These are phyloP conservation scores for Stereocaulon alpinum DNA, from an alignment of 495 filamentous ascomycete genomes.

Conservation along the genomic window DNA sequence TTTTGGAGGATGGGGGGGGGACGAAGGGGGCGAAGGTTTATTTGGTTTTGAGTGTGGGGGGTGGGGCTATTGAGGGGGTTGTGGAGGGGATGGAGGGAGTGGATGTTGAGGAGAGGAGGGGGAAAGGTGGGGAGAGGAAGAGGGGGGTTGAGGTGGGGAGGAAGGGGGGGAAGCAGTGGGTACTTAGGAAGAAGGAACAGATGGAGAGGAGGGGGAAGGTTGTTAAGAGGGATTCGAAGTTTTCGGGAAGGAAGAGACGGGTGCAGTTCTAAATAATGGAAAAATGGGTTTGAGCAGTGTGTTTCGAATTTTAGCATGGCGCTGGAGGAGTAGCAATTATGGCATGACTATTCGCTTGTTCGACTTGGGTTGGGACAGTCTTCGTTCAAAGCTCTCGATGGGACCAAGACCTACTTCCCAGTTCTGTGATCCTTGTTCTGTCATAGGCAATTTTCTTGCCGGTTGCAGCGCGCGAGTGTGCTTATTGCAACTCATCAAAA, in stretches of 20 bases:
- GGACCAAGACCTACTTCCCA: too few relatives aligned
- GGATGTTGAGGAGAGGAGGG: slow-evolving; percentile 62
- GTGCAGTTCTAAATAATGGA: slow-evolving; percentile 37
- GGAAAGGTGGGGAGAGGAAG: slow-evolving; percentile 40
- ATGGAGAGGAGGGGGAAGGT: slow-evolving; percentile 91
- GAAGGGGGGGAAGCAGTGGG: slow-evolving; percentile 85
- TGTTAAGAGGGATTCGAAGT: slow-evolving; percentile 81
- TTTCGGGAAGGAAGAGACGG: slow-evolving; percentile 81
- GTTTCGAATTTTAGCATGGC: slow-evolving; percentile 4
- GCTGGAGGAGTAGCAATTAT: neutral
- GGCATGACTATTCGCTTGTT: neutral
- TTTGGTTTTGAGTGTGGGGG: slow-evolving; percentile 85
- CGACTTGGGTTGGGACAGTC: too few relatives aligned
- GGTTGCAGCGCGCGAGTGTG: too few relatives aligned
- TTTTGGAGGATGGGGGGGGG: slow-evolving; percentile 88
- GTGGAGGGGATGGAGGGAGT: slow-evolving; percentile 88
- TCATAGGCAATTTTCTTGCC: too few relatives aligned
- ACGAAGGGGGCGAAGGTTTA: slow-evolving; percentile 94
- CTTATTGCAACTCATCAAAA: too few relatives aligned
- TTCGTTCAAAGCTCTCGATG: too few relatives aligned
- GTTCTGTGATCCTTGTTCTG: too few relatives aligned
- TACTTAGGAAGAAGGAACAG: slow-evolving; percentile 89
- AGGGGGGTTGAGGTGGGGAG: slow-evolving; percentile 36
- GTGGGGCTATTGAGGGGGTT: slow-evolving; percentile 61
- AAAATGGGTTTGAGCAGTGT: neutral